Base-by-base conservation (phyloP, 2,329 filamentous ascomycete genomes). In the Trichoderma brevicompactum region DNA sequence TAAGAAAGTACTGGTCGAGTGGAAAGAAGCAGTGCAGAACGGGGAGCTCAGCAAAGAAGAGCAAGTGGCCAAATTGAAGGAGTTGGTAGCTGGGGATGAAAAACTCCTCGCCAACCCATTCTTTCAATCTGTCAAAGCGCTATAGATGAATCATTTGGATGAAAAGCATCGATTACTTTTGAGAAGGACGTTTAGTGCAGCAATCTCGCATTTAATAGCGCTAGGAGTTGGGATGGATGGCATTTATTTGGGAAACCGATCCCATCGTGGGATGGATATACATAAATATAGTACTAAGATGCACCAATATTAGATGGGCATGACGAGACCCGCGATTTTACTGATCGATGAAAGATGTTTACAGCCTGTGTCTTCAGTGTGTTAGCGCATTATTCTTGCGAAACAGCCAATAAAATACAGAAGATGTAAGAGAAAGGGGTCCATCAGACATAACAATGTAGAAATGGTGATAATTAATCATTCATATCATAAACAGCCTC, bases 1-100 rank as follows among this genome's bases (percentile, higher is more conserved):
- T 55, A 98, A 98, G 79, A 86, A 89, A 53, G 84, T 97, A 74
- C 79, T 99, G 66, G 79, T 90, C 46, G 85, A 87, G 75, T 99
- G 95, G 95, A 97, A 96, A 82, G 83, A 87, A 60, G 89, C 94
- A 75, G 86, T 87, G 10, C 80, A 86, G 66, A 83, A 78, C 1
- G 85, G 83, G 36, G 76, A 81, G 4, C 81, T 92, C 82, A 88
- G 80, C 65, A 87, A 88, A 71, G 89, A 91, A 70, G 89, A 96
- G 75, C 94, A 95, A 82, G 86, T 94, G 7, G 82, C 84, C 68
- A 85, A 87, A 70, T 88, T 98, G 85, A 89, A 87, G 75, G 91
- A 94, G 71, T 78, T 98, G 71, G 92, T 98, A 3, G 85, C 84
- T 70, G 85, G 81, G 2, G 90, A 97, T 74, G 82, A 89, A 71